Base-by-base conservation (phyloP, 1,284 basidiomycete genomes). In the Cutaneotrichosporon spelunceum region DNA sequence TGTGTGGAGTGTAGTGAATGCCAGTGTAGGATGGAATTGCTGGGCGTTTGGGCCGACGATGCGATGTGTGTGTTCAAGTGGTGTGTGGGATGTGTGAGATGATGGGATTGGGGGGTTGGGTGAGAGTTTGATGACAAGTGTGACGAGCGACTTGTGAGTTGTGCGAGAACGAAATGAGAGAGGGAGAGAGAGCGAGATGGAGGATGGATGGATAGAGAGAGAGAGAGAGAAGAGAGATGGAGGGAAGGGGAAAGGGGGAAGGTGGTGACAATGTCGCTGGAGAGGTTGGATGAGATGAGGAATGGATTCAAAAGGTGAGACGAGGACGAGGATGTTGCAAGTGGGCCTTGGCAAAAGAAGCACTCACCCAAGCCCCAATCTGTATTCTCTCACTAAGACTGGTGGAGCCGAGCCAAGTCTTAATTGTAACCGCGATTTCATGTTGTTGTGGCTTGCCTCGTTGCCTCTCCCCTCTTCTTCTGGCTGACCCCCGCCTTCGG, bases 131-230 rank as follows among this genome's bases (percentile, higher is more conserved):
- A 27, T 26, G 52, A 39, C 16, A 45, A 19, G 42, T n/a, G 52
- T n/a, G n/a, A n/a, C n/a, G n/a, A n/a, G n/a, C n/a, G n/a, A n/a
- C n/a, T n/a, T n/a, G n/a, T n/a, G n/a, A n/a, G n/a, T n/a, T n/a
- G n/a, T n/a, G 8, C 26, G 24, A 9, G 33, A 52, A 24, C 14
- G 55, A 24, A 36, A 53, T 53, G 29, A 61, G 23, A 58, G 21
- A 45, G 62, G 54, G 64, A 58, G 58, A 53, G 54, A 42, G 45
- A 47, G 11, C 23, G 53, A 2, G 29, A 29, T 21, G 53, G 34
- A 11, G 50, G 44, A 29, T 57, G 56, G 36, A 58, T n/a, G n/a
- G n/a, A n/a, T n/a, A 23, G 45, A 34, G 49, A 27, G 57, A 36
- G 39, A 27, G 56, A 27, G 42, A 33, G 47, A 23, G 21, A 54